Percentiles rank a stretch among this genome's conserved stretches.
phyloP scores from a whole-genome alignment of 495 filamentous ascomycete genomes.

The Penicillium parvum region DNA sequence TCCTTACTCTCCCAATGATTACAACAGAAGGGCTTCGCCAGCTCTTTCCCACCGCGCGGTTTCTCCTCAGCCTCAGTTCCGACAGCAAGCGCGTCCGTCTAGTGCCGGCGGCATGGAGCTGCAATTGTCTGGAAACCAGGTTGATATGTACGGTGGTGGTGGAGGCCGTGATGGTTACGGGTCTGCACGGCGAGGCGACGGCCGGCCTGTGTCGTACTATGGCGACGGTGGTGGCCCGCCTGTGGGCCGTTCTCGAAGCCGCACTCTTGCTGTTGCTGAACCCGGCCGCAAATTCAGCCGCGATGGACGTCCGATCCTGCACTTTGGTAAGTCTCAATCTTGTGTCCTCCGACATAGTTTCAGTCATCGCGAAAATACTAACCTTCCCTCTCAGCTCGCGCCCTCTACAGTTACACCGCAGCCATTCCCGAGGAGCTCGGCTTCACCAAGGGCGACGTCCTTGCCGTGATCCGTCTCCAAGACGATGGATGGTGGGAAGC shows the following conservation, averaged over 20 bases:
- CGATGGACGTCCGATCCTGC: slow-evolving; percentile 83
- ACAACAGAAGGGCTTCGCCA: slow-evolving; percentile 53
- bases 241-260: slow-evolving; percentile 63
- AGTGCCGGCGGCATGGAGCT: slow-evolving; percentile 76
- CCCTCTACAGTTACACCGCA: slow-evolving; percentile 89
- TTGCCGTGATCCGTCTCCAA: slow-evolving; percentile 86
- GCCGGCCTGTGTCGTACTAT: slow-evolving; percentile 58
- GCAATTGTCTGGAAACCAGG: slow-evolving; percentile 59
- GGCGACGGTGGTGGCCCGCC: slow-evolving; percentile 47
- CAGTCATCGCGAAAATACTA: slow-evolving; percentile 5
- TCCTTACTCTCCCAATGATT: slow-evolving; percentile 48
- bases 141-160: slow-evolving; percentile 42
- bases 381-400: slow-evolving; percentile 60
- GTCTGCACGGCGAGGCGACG: slow-evolving; percentile 46
- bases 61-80: slow-evolving; percentile 56
- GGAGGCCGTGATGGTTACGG: slow-evolving; percentile 49
- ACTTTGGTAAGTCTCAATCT: slow-evolving; percentile 69
- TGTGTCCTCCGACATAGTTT: not conserved
- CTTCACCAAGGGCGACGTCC: slow-evolving; percentile 86
- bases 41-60: slow-evolving; percentile 40
- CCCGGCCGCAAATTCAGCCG: slow-evolving; percentile 68
- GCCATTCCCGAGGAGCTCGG: slow-evolving; percentile 93
- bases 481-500: slow-evolving; percentile 99
- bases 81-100: slow-evolving; percentile 56
- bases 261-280: slow-evolving; percentile 63